Conservation (phyloP, 1,284 basidiomycete genomes). For the Apiotrichum mycotoxinovorans region DNA sequence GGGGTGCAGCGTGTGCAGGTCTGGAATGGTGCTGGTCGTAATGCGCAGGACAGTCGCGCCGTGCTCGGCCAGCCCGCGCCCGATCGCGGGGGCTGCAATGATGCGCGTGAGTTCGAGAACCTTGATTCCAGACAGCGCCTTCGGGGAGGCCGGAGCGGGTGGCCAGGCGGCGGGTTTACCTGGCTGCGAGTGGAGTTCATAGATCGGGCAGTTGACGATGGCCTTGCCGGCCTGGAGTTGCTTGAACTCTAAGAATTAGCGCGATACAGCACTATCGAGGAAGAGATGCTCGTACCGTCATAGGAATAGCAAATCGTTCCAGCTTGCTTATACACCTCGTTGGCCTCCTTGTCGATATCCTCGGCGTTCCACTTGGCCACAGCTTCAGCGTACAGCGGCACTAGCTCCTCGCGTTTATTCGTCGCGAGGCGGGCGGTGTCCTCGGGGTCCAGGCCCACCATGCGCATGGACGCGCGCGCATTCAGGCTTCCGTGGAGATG, state of each 20-base stretch:
- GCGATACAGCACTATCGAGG: neutral
- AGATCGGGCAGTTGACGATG: constrained; percentile 9
- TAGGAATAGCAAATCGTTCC: constrained; percentile 11
- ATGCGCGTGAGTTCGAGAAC: constrained; percentile 17
- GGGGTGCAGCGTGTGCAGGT: constrained; percentile 6
- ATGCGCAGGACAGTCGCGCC: constrained; percentile 15
- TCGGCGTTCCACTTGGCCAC: constrained; percentile 7
- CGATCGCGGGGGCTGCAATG: constrained; percentile 12
- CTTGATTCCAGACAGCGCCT: constrained; percentile 13
- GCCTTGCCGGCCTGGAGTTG: constrained; percentile 10
- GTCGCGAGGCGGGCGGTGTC: neutral
- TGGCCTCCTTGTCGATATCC: constrained; percentile 12
- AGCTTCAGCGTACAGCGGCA: constrained; percentile 6
- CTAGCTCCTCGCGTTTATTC: constrained; percentile 2
- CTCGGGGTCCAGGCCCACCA: constrained; percentile 4
- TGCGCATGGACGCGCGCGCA: constrained; percentile 1
- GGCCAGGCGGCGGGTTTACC: constrained; percentile 4
- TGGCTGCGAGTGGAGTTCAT: constrained; percentile 9
- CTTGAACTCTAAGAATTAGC: constrained; percentile 6
- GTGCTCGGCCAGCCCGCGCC: constrained; percentile 14
- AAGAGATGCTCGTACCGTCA: neutral
- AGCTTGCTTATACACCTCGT: constrained; percentile 13
- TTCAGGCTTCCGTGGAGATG: constrained; percentile 11
- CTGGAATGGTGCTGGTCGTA: constrained; percentile 4
- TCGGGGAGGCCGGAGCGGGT: neutral